Evolutionary conservation across 768 basidiomycete genomes (phyloP).

Genomic region (Pleurotus salmoneostramineus): DNA sequence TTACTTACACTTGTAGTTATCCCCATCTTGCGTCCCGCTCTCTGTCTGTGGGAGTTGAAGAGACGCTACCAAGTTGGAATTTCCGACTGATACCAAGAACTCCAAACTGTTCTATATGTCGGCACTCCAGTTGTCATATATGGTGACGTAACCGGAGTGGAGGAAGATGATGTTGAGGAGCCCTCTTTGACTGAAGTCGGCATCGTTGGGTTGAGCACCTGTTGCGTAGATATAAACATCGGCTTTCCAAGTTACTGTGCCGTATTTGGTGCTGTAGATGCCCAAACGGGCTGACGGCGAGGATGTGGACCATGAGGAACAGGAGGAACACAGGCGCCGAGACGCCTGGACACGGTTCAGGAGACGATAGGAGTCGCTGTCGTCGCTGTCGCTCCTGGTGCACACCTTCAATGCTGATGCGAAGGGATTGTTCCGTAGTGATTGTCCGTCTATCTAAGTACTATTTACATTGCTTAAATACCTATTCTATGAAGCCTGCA

Average conservation of each 20-base stretch:
- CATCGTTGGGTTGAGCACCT: neutral
- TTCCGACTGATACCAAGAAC: neutral
- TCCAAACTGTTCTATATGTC: neutral
- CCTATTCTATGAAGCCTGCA: too few relatives aligned
- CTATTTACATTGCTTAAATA: too few relatives aligned
- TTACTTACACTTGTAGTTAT: neutral
- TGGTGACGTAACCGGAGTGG: neutral
- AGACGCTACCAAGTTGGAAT: neutral
- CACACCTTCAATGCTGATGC: too few relatives aligned
- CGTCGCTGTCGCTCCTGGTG: too few relatives aligned
- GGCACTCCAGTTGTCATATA: neutral
- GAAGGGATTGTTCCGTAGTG: too few relatives aligned
- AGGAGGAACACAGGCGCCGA: too few relatives aligned
- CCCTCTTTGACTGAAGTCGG: neutral
- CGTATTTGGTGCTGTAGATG: neutral
- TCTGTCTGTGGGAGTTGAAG: neutral
- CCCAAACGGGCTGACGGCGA: too few relatives aligned
- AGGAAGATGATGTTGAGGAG: neutral
- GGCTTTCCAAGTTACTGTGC: neutral
- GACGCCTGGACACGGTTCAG: too few relatives aligned
- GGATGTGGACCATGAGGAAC: too few relatives aligned
- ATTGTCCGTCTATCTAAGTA: too few relatives aligned
- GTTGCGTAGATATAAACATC: slow-evolving; percentile 1
- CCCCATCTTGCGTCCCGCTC: neutral
- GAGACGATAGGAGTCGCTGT: too few relatives aligned